Evolutionary conservation across 2,329 filamentous ascomycete species (phyloP), one percentile per base, ranked within the genome.

Genomic region (Chaetomium sp.): DNA sequence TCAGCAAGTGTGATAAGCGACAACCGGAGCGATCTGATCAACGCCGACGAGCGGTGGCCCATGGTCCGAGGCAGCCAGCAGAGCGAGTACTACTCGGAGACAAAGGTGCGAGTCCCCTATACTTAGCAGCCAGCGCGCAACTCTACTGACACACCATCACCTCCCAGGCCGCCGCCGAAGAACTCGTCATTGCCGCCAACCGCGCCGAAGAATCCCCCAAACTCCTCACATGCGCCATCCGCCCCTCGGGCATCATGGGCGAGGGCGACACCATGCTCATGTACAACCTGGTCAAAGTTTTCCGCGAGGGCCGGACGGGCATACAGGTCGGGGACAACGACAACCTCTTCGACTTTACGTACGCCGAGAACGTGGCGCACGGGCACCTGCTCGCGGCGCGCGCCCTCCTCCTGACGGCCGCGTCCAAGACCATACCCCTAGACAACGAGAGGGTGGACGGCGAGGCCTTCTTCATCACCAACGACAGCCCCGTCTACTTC

Each of bases 221-320:
- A 51, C 87, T 96, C 76, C 82, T 91, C 10, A 96, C 93, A n/a
- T 86, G 86, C 73, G 83, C 93, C 33, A 85, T 98, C 69, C 91
- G 95, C 19, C 92, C 93, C 7, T 90, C 92, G 13, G 92, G 92
- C 70, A 96, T 98, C 76, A 92, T 97, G 74, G 94, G 94, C 72
- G 92, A 95, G 74, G 91, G 91, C 72, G 95, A 99, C 79, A 86
- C 87, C 60, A 90, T 93, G 74, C 78, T 89, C 16, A 86, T 94
- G 38, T 86, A 88, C 68, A 87, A 89, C 70, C 85, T 97, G 68
- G 82, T 96, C 72, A 85, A 87, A 67, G 87, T 91, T 71, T 90
- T 90, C 74, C 82, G 83, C 65, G 83, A 86, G 67, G 82, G 85
- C 72, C 88, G 91, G 69, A 89, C 92, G 45, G 85, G 85, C 67